phyloP scores from a whole-genome alignment of 176 grass and related monocot species.

The Triticum monococcum region DNA sequence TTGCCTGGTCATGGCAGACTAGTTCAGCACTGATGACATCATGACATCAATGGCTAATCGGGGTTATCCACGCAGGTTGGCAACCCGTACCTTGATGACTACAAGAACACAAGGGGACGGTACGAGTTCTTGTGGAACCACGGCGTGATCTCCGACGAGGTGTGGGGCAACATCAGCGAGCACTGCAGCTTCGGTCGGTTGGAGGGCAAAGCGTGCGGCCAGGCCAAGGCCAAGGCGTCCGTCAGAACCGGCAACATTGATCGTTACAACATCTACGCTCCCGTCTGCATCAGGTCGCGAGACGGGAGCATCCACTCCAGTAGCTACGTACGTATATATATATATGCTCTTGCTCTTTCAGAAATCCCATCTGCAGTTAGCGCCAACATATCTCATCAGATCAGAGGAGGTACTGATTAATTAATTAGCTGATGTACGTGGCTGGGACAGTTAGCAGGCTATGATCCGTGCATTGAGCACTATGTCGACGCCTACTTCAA shows the following conservation, averaged over 20 bases:
- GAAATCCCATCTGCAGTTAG: too few relatives aligned
- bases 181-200: constrained; percentile 7
- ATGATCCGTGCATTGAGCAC: constrained; percentile 26
- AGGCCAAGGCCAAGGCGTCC: neutral
- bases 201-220: neutral
- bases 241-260: neutral
- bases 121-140: constrained; percentile 29
- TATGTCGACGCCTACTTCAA: neutral
- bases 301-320: neutral
- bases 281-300: constrained; percentile 4
- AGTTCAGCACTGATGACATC: too few relatives aligned
- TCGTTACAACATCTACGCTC: constrained; percentile 40
- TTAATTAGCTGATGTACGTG: neutral
- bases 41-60: too few relatives aligned
- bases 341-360: too few relatives aligned
- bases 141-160: constrained; percentile 35
- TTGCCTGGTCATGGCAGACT: too few relatives aligned
- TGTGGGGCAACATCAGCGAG: constrained; percentile 27
- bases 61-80: too few relatives aligned
- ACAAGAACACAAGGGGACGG: neutral
- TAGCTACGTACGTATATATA: neutral
- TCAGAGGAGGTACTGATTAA: too few relatives aligned
- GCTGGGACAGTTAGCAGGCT: constrained; percentile 23
- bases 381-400: too few relatives aligned
- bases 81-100: neutral